Base-by-base conservation (phyloP, 106 monocot species). In the Acorus calamus region DNA sequence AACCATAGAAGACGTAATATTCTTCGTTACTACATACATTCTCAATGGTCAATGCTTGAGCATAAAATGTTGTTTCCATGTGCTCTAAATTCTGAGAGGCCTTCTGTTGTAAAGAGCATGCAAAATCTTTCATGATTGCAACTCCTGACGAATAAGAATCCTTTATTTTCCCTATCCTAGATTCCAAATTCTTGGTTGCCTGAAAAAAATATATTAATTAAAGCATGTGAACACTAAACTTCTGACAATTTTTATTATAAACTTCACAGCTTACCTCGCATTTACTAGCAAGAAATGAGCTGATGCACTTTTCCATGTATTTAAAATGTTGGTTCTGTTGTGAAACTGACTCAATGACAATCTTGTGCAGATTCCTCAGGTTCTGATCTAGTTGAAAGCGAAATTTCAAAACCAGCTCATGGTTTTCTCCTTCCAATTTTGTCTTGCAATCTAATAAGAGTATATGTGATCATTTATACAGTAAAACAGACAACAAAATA, bases 271-370 rank as follows among this genome's bases (percentile, higher is more conserved):
- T 46, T 78, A 89, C 89, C 82, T 82, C 82, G 61, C 58, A 72
- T 77, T 82, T 89, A 48, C 57, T 69, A 49, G 63, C 65, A 62
- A 89, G 64, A 51, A 81, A 85, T 57, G 72, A 77, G 3, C 44
- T 69, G 46, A 66, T 55, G 8, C 73, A 71, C 42, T 85, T 85
- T 52, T 80, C 77, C 65, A 77, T 79, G 44, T 65, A 75, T 73
- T 60, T 76, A 45, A 89, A 53, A 50, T 67, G 7, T 60, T 84
- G 69, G 6, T 78, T 67, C 42, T 88, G 74, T 67, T 85, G 68
- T 52, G 69, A 78, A 77, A 89, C 75, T 50, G 71, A 85, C 70
- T 69, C 73, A 65, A 79, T 45, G 14, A 89, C 77, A 6, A 52
- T 80, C 11, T 74, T 59, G 11, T 83, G 81, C 13, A 89, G 64